Evolutionary conservation across 768 basidiomycete species (phyloP).

Genomic region (Tephrocybe sp.): DNA sequence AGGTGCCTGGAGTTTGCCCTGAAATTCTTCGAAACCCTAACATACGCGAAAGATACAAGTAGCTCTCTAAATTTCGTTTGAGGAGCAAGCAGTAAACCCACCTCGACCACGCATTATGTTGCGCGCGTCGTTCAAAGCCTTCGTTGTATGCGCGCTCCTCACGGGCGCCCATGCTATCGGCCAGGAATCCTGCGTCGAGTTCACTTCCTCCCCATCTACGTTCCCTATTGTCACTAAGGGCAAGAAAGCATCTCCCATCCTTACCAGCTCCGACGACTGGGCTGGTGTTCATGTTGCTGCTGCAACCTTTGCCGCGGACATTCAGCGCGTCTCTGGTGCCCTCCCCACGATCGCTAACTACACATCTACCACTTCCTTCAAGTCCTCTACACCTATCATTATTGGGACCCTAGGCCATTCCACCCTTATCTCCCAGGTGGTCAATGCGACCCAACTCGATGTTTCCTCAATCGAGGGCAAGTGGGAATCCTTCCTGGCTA

Average conservation of each 20-base stretch:
- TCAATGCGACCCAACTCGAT: constrained; percentile 51
- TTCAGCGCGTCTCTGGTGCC: constrained; percentile 55
- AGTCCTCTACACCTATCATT: constrained; percentile 46
- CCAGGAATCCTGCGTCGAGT: constrained; percentile 46
- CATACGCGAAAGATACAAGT: background rate
- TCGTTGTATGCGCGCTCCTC: constrained; percentile 12
- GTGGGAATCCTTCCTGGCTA: constrained; percentile 63
- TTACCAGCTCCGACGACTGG: constrained; percentile 57
- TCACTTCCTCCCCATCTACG: constrained; percentile 30
- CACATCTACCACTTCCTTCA: constrained; percentile 32
- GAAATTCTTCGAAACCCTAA: background rate
- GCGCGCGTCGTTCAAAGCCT: constrained; percentile 10
- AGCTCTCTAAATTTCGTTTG: background rate
- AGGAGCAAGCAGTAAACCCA: background rate
- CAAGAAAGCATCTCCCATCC: constrained; percentile 41
- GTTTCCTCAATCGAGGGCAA: constrained; percentile 56
- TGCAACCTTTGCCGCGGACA: constrained; percentile 57
- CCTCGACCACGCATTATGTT: constrained; percentile 9
- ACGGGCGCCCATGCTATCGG: constrained; percentile 38
- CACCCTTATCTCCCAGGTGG: constrained; percentile 46
- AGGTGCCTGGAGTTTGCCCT: background rate
- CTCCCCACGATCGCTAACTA: constrained; percentile 50
- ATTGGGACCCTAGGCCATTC: constrained; percentile 64
- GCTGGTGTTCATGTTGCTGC: constrained; percentile 62
- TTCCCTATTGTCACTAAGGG: constrained; percentile 46